These are phyloP conservation scores for Tripterygium wilfordii DNA, from an alignment of 177 flowering plant genomes.

Conservation along the genomic window DNA sequence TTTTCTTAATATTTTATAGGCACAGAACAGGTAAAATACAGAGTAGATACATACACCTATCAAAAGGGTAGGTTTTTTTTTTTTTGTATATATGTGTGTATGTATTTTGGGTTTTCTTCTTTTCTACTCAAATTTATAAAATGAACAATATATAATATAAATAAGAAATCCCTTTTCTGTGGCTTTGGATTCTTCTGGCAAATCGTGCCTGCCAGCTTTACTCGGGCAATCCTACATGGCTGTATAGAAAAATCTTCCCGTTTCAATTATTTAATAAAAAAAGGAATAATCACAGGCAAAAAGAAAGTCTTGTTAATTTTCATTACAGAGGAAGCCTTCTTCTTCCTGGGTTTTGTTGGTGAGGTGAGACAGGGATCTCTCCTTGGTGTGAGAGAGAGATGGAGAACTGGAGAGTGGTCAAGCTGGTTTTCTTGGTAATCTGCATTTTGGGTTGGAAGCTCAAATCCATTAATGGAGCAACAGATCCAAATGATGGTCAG, in stretches of 20 bases:
- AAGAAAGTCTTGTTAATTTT: too few relatives aligned
- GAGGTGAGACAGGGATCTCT: constrained; percentile 15
- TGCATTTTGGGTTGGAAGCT: constrained; percentile 35
- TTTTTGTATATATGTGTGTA: not conserved
- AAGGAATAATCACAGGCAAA: too few relatives aligned
- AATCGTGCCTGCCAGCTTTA: constrained; percentile 66
- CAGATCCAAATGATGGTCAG: constrained; percentile 71
- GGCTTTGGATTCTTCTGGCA: constrained; percentile 66
- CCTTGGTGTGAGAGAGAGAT: constrained; percentile 14
- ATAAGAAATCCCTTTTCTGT: too few relatives aligned
- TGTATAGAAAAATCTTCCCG: too few relatives aligned
- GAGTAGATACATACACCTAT: constrained; percentile 6
- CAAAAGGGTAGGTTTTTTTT: constrained; percentile 1
- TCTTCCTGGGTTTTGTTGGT: constrained; percentile 4
- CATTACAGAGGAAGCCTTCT: too few relatives aligned
- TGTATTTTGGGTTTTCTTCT: not conserved
- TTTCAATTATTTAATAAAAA: not conserved
- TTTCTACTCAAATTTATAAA: too few relatives aligned
- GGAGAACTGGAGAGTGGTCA: constrained; percentile 17
- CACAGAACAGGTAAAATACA: not conserved
- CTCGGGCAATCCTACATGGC: constrained; percentile 7
- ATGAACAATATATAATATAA: too few relatives aligned
- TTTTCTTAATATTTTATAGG: not conserved
- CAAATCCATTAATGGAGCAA: constrained; percentile 40
- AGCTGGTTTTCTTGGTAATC: constrained; percentile 21